Conservation (phyloP, 257 asterid species). For the Solanum raphanifolium region DNA sequence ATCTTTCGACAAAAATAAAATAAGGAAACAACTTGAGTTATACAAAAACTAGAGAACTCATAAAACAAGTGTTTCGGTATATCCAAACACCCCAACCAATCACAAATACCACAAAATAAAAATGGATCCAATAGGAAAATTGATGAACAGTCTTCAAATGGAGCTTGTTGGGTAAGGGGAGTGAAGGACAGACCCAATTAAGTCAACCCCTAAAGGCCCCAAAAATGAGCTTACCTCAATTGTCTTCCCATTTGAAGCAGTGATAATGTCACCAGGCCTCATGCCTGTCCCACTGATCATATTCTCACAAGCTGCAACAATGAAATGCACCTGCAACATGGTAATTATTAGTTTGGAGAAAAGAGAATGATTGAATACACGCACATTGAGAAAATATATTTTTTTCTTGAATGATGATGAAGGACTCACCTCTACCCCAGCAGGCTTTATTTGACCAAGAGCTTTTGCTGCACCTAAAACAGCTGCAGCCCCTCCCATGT, state of each 20-base stretch:
- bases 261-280: slow-evolving; percentile 88
- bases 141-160: not conserved
- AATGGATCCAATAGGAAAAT: not conserved
- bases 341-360: not conserved
- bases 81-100: not conserved
- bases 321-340: slow-evolving; percentile 71
- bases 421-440: slow-evolving; percentile 80
- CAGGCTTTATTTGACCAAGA: slow-evolving; percentile 85
- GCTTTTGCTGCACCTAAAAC: slow-evolving; percentile 98
- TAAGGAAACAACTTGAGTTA: not conserved
- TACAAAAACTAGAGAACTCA: not conserved
- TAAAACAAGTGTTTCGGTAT: not conserved
- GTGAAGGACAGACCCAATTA: not conserved
- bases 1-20: not conserved
- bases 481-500: slow-evolving; percentile 99
- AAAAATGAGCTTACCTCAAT: slow-evolving; percentile 48
- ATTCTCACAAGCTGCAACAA: slow-evolving; percentile 95
- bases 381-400: slow-evolving; percentile 1
- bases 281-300: slow-evolving; percentile 97
- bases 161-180: not conserved
- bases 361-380: not conserved
- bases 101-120: not conserved
- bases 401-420: not conserved
- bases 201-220: not conserved
- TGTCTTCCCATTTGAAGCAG: slow-evolving; percentile 95